Evolutionary conservation across 352 stramenopile species (phyloP), one percentile per base, ranked within the genome.

Genomic region (Globisporangium sylvaticum): DNA sequence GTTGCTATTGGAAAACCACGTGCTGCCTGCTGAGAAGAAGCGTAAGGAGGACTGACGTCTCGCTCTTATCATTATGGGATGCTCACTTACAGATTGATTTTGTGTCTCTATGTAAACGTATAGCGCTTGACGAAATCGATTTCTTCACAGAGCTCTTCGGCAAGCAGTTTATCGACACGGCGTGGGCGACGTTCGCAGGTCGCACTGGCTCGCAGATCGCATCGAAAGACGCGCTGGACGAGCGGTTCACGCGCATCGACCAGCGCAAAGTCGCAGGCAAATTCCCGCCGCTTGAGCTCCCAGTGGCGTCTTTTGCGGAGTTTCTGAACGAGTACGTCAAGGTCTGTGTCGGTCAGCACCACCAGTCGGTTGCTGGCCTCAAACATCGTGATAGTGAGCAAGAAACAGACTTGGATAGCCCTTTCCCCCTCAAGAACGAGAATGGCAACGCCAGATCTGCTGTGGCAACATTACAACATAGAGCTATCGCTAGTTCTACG

Each of bases 281-380:
- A 29, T 78, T 89, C 31, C 78, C 77, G 10, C 8, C 39, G 6
- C 56, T 73, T 7, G 68, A 80, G 31, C 58, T 89, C 2, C 81
- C 78, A 0, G 67, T 87, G 3, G 62, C 66, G 20, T 79, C 80
- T 5, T 92, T 94, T 55, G 46, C 71, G 2, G 81, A 87, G 39
- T 94, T 92, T 61, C 29, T 94, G 25, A 68, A 75, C 29, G 75
- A 68, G 4, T 91, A 90, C 55, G 73, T 91, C 12, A 69, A 69
- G 24, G 58, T 74, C 15, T 83, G 81, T 32, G 79, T 91, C 18
- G 67, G 25, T 57, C 39, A 69, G 68, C 8, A 50, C 52, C 12
- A 58, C 67, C 44, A 55, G 66, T 34, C 29, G 9, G 48, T 46
- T 24, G 42, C n/a, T 55, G 7, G 7, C 18, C 22, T 46, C 8